A percentile compares a stretch with the other conserved stretches of the same genome.
Evolutionary conservation across 371 early-diverging fungal species (phyloP).

Genomic region (Mucor mucedo): DNA sequence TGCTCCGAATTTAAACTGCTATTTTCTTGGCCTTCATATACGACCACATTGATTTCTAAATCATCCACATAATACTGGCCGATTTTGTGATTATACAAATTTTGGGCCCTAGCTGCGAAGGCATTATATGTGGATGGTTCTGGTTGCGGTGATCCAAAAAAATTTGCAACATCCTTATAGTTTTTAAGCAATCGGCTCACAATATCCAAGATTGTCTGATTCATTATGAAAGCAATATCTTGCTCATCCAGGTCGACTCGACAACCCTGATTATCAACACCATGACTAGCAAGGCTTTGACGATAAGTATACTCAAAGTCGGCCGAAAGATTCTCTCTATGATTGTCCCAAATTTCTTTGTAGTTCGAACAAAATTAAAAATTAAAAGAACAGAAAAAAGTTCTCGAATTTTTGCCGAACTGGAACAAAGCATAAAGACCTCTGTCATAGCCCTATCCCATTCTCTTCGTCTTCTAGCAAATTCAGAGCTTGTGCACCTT

Average conservation of each 20-base stretch:
- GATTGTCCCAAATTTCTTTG: background rate
- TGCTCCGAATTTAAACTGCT: background rate
- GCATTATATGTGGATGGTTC: background rate
- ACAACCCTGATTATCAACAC: background rate
- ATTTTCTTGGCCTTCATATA: background rate
- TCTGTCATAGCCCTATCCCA: too few relatives aligned
- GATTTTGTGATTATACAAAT: background rate
- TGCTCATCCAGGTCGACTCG: background rate
- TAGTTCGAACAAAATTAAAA: background rate
- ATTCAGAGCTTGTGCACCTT: conserved; percentile 17
- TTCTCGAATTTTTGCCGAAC: background rate
- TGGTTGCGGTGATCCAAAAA: background rate
- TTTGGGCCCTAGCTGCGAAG: background rate
- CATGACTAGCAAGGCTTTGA: background rate
- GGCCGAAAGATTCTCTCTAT: background rate
- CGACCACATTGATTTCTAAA: too few relatives aligned
- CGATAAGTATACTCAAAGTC: background rate
- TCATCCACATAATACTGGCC: background rate
- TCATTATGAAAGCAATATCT: background rate
- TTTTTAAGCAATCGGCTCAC: background rate
- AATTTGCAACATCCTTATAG: background rate
- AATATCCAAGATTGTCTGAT: background rate
- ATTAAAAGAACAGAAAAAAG: background rate
- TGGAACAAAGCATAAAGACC: background rate
- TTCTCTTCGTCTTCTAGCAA: too few relatives aligned